A percentile compares a stretch with the other conserved stretches of the same genome.
These are phyloP conservation scores for Iodosphaeria phyllophila DNA, from an alignment of 2,329 filamentous ascomycete genomes.

Conservation along the genomic window DNA sequence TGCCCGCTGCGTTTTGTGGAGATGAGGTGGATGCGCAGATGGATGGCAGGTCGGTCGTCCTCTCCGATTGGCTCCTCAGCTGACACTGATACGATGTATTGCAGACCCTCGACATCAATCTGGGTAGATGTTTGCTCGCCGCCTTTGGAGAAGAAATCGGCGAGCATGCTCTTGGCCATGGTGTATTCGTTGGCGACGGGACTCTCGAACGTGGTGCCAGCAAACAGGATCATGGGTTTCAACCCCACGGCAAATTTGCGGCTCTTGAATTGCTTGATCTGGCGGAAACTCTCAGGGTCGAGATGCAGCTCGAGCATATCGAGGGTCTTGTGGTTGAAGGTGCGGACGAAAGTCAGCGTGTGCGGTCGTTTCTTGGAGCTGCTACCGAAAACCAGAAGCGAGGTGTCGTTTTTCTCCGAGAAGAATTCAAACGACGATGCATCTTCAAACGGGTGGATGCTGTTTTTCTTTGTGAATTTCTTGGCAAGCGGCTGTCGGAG, in stretches of 20 bases:
- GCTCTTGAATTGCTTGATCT: constrained; percentile 57
- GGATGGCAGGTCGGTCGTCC: constrained; percentile 34
- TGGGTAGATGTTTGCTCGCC: constrained; percentile 56
- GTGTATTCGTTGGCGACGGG: constrained; percentile 64
- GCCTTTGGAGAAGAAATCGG: constrained; percentile 87
- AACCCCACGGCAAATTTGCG: constrained; percentile 62
- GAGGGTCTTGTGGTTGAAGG: constrained; percentile 71
- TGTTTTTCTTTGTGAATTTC: constrained; percentile 95
- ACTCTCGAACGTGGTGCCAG: constrained; percentile 73
- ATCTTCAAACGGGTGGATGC: constrained; percentile 87
- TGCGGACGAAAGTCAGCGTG: constrained; percentile 63
- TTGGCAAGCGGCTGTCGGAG: constrained; percentile 71
- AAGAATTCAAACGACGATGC: constrained; percentile 81
- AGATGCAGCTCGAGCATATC: constrained; percentile 91
- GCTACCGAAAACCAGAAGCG: constrained; percentile 65
- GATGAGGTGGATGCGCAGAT: constrained; percentile 70
- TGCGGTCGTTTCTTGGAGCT: constrained; percentile 92
- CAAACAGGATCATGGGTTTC: constrained; percentile 82
- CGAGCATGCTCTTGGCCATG: constrained; percentile 68
- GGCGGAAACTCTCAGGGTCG: constrained; percentile 52
- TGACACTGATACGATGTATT: constrained; percentile 71
- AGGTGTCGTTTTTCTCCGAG: constrained; percentile 87
- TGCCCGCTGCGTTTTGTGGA: constrained; percentile 73
- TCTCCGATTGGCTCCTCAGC: constrained; percentile 42
- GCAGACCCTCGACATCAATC: constrained; percentile 87